Base-by-base conservation (phyloP, 1,284 basidiomycete genomes). In the Athelia sp. region DNA sequence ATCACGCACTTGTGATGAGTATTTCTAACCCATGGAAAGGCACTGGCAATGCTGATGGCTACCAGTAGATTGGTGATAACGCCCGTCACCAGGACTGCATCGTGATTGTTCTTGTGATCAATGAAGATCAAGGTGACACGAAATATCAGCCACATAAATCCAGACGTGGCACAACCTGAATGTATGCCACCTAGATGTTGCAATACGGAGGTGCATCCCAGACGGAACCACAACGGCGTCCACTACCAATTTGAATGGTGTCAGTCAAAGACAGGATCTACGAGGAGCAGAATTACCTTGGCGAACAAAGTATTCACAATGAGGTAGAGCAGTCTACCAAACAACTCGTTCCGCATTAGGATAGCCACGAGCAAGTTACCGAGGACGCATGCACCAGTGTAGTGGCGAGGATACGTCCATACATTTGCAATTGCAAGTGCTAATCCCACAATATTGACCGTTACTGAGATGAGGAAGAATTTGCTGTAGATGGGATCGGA, bases 181-280 rank as follows among this genome's bases (percentile, higher is more conserved):
- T 89, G 86, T 53, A 89, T 86, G 22, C 86, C 87, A 34, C 86
- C 87, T 32, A 88, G 74, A 66, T 88, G 86, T 76, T 87, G 60
- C 17, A 54, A 74, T 8, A 79, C 75, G 17, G 84, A 86, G 2
- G 85, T 87, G 63, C 82, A 84, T 17, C 74, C 80, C 10, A 87
- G 69, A 48, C 85, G 75, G 66, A 77, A 86, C 74, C 76, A 82
- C 21, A 88, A 68, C 29, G 86, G 85, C 2, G 84, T 66, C 85
- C 85, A 87, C 79, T 84, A 56, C 32, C 17, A 18, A 19, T 22
- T 35, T 36, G 53, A 47, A 50, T 46, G 45, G 19, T 47, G 43
- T 45, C 6, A 15, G 22, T 38, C 15, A 40, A 43, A 14, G 35
- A 35, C 19, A 15, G 17, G 21, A 31, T 19, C 21, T 46, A 40